A percentile compares a stretch with the other conserved stretches of the same genome.
Conservation (phyloP, 2,329 filamentous ascomycete species). For the Claviceps africana region DNA sequence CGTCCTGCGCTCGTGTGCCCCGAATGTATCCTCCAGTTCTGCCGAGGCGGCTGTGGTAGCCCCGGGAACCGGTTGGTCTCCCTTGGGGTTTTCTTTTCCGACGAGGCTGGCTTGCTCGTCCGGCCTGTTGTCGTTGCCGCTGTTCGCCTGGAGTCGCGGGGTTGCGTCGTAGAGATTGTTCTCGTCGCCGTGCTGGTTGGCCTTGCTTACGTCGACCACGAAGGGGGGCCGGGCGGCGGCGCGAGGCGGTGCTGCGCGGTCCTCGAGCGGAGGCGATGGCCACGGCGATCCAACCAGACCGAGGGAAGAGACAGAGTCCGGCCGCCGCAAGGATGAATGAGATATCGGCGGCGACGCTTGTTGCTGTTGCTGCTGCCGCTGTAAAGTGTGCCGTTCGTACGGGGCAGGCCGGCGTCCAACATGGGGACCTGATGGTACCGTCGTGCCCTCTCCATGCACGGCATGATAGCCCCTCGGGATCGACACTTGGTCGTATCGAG, state of each 20-base stretch:
- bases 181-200: slow-evolving; percentile 7
- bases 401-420: slow-evolving; percentile 5
- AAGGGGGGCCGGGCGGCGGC: background rate
- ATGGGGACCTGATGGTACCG: slow-evolving; percentile 17
- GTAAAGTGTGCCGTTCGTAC: background rate
- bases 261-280: background rate
- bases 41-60: slow-evolving; percentile 5
- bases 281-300: slow-evolving; percentile 2
- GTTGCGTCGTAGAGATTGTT: slow-evolving; percentile 23
- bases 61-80: background rate
- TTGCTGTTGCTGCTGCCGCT: slow-evolving; percentile 7
- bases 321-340: background rate
- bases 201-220: background rate
- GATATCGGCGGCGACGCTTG: background rate
- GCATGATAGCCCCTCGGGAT: slow-evolving; percentile 23
- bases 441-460: slow-evolving; percentile 22
- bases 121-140: no score
- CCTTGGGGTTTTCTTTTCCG: no score
- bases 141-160: slow-evolving; percentile 10
- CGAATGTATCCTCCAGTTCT: slow-evolving; percentile 28
- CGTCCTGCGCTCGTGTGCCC: slow-evolving; percentile 30
- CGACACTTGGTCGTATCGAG: slow-evolving; percentile 23
- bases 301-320: slow-evolving; percentile 3
- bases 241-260: background rate
- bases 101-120: background rate